These are phyloP conservation scores for Russula griseocarnosa DNA, from an alignment of 768 basidiomycete genomes.

Conservation along the genomic window DNA sequence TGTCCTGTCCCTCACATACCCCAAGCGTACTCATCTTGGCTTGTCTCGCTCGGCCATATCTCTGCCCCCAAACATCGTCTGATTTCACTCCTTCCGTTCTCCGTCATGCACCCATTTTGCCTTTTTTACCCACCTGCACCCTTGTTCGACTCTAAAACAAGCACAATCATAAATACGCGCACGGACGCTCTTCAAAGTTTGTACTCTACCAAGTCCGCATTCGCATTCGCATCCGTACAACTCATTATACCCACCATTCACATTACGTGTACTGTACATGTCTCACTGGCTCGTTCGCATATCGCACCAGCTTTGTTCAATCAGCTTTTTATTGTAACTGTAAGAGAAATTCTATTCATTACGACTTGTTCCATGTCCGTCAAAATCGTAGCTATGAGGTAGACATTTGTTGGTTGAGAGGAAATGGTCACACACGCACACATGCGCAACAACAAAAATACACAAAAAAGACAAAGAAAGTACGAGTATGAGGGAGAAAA, in stretches of 20 bases:
- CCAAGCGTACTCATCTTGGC: neutral
- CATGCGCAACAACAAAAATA: neutral
- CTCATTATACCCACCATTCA: neutral
- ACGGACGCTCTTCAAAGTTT: neutral
- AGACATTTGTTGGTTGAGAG: constrained; percentile 7
- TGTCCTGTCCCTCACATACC: neutral
- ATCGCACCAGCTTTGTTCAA: neutral
- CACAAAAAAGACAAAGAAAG: constrained; percentile 4
- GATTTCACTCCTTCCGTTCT: neutral
- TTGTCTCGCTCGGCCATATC: neutral
- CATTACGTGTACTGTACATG: neutral
- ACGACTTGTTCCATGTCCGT: constrained; percentile 26
- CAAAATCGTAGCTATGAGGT: constrained; percentile 27
- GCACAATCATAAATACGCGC: neutral
- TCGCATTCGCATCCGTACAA: neutral
- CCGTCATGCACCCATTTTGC: neutral
- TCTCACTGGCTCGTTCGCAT: neutral
- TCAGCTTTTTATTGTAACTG: constrained; percentile 3
- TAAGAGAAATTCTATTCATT: constrained; percentile 22
- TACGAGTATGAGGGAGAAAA: neutral
- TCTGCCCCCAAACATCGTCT: neutral
- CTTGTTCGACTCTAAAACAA: neutral
- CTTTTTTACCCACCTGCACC: neutral
- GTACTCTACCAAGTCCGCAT: neutral
- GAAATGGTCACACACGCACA: neutral